Evolutionary conservation across 1,139 yeast species (phyloP).

Genomic region (Hansenula sp.): DNA sequence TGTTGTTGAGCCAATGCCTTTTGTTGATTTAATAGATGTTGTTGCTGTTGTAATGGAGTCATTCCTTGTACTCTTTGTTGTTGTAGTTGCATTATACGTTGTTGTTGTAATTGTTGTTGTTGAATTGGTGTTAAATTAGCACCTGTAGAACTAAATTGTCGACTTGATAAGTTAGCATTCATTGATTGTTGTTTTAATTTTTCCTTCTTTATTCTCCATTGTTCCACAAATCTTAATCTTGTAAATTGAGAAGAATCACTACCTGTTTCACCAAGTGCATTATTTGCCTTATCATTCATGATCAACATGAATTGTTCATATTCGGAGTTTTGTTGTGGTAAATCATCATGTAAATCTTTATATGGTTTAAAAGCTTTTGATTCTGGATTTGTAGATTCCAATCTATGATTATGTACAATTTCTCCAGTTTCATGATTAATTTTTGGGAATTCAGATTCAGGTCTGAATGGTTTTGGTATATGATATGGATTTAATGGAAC

Average conservation of each 20-base stretch:
- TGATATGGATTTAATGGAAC: constrained; percentile 68
- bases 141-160: constrained; percentile 5
- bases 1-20: constrained; percentile 5
- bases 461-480: constrained; percentile 36
- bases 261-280: constrained; percentile 10
- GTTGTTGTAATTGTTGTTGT: constrained; percentile 18
- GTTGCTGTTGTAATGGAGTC: constrained; percentile 14
- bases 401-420: constrained; percentile 44
- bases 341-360: constrained; percentile 54
- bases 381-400: constrained; percentile 38
- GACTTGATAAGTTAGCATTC: constrained; percentile 23
- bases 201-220: constrained; percentile 38
- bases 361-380: constrained; percentile 38
- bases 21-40: no score
- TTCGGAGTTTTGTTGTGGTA: constrained; percentile 74
- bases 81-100: constrained; percentile 13
- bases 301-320: constrained; percentile 85
- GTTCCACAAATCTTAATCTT: constrained; percentile 45
- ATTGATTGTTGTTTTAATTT: constrained; percentile 36
- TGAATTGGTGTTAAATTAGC: constrained; percentile 16
- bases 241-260: constrained; percentile 36
- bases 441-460: constrained; percentile 42
- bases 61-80: constrained; percentile 12
- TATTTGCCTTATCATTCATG: constrained; percentile 29
- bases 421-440: constrained; percentile 37